Base-by-base conservation (phyloP, 208 protist genomes). In the Borovskyia barvae region DNA sequence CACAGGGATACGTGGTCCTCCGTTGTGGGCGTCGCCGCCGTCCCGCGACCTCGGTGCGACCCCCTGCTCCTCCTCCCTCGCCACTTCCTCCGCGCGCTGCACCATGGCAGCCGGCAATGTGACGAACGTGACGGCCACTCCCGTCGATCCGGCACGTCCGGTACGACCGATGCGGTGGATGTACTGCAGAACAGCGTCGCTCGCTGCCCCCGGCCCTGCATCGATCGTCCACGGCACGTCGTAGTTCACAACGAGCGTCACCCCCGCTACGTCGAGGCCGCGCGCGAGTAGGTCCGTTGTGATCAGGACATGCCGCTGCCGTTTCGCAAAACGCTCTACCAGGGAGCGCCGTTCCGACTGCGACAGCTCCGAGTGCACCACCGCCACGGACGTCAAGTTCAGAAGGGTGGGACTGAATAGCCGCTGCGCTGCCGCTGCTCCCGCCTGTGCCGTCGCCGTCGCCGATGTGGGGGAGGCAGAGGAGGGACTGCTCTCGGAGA, bases 181-280 rank as follows among this genome's bases (percentile, higher is more conserved):
- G 72, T 99, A 99, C 39, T 96, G 68, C 41, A 67, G 41, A 26
- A 92, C 67, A 4, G 85, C 84, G 42, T 87, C 81, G 46, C 54
- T 50, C 2, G 56, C 12, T 15, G 39, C 32, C 9, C 43, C 55
- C n/a, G 39, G 36, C 9, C 25, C 39, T 14, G 50, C 42, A n/a
- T n/a, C n/a, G n/a, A n/a, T n/a, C 3, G 52, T 32, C 58, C 61
- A 78, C 39, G 98, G 98, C 40, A 99, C 46, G 53, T 99, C 98
- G 77, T 98, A 99, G 90, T 99, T 99, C 41, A 99, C 82, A 12
- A 99, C 97, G 24, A 99, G 82, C 5, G 84, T 92, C 7, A 99
- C 89, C 24, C 96, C 90, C 26, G 91, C 77, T n/a, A 99, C 95
- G 74, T 99, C 97, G 15, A 98, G 68, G 25, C 94, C 94, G 37